Evolutionary conservation across 306 rosid genomes (phyloP).

Genomic region (Prinsepia uniflora): DNA sequence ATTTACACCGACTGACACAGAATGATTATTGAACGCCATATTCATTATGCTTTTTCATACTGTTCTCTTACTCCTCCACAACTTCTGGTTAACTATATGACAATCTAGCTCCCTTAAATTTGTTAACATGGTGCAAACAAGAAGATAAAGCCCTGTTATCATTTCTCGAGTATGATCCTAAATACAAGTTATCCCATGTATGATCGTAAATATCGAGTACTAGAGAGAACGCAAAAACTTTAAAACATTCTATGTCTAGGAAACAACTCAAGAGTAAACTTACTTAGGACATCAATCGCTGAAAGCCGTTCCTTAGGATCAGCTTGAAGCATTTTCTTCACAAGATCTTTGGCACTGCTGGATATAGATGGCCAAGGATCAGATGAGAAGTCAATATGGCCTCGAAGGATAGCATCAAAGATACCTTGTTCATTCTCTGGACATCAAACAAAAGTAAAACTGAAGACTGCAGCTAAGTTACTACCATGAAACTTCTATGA

Average conservation of each 20-base stretch:
- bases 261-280: constrained; percentile 27
- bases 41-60: background rate
- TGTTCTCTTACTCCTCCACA: background rate
- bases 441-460: constrained; percentile 28
- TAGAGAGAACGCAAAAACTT: background rate
- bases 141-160: background rate
- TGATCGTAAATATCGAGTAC: background rate
- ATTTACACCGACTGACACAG: constrained; percentile 10
- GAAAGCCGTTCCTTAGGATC: constrained; percentile 76
- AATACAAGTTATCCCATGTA: background rate
- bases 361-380: constrained; percentile 98
- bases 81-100: too few species aligned
- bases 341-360: constrained; percentile 81
- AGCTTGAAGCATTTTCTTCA: constrained; percentile 71
- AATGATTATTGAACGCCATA: background rate
- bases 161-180: background rate
- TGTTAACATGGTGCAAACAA: constrained; percentile 9
- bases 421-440: constrained; percentile 91
- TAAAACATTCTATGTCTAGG: background rate
- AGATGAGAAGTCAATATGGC: constrained; percentile 75
- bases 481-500: background rate
- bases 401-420: constrained; percentile 83
- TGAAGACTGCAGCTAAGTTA: constrained; percentile 19
- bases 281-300: constrained; percentile 77
- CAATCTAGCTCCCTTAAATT: background rate